Evolutionary conservation across 306 rosid genomes (phyloP).

Genomic region (Spatholobus suberectus): DNA sequence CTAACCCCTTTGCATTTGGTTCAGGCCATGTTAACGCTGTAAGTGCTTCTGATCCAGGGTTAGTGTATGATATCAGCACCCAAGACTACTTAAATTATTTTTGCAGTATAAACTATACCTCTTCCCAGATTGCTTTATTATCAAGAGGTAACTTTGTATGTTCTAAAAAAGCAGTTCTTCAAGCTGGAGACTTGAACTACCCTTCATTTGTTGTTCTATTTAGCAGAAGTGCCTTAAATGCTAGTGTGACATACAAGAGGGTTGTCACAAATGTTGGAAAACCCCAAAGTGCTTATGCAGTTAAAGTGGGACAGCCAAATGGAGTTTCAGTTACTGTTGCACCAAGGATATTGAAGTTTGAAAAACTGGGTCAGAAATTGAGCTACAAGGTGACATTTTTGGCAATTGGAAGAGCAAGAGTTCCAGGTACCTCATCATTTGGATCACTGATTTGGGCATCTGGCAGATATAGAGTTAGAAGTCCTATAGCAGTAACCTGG

Average conservation of each 20-base stretch:
- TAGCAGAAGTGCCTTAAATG: slow-evolving; percentile 15
- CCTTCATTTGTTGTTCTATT: slow-evolving; percentile 71
- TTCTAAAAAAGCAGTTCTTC: slow-evolving; percentile 37
- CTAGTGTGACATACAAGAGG: slow-evolving; percentile 57
- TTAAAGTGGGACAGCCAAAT: slow-evolving; percentile 53
- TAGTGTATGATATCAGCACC: slow-evolving; percentile 62
- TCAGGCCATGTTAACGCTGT: slow-evolving; percentile 81
- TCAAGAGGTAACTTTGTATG: slow-evolving; percentile 52
- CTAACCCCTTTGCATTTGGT: slow-evolving; percentile 67
- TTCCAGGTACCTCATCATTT: slow-evolving; percentile 47
- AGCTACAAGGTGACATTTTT: slow-evolving; percentile 61
- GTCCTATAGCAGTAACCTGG: slow-evolving; percentile 79
- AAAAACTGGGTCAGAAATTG: slow-evolving; percentile 54
- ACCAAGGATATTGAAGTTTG: slow-evolving; percentile 55
- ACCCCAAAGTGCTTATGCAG: slow-evolving; percentile 54
- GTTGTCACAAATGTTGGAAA: slow-evolving; percentile 71
- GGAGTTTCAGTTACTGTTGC: slow-evolving; percentile 56
- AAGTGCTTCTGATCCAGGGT: slow-evolving; percentile 71
- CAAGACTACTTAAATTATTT: slow-evolving; percentile 61
- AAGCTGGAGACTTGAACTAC: slow-evolving; percentile 67
- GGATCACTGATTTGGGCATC: slow-evolving; percentile 65
- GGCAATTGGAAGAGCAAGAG: slow-evolving; percentile 38
- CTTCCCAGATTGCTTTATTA: slow-evolving; percentile 62
- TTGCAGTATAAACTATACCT: slow-evolving; percentile 63
- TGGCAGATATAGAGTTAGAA: slow-evolving; percentile 56